A percentile compares a stretch with the other conserved stretches of the same genome.
phyloP scores from a whole-genome alignment of 345 rosid species.

The Noccaea caerulescens region DNA sequence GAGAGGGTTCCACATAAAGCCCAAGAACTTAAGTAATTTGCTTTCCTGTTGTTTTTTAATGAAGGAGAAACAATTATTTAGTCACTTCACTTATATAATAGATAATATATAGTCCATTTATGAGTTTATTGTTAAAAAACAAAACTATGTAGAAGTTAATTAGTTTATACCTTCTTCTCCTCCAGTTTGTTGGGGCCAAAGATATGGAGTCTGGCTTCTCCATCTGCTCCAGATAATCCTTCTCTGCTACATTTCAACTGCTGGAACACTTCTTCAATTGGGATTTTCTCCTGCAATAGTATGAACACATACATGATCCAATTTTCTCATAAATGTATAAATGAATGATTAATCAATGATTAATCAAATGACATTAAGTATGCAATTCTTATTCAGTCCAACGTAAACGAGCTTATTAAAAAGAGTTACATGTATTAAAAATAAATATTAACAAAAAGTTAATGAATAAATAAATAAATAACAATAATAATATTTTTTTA shows the following conservation, averaged over 20 bases:
- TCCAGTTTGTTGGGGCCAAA: conserved; percentile 94
- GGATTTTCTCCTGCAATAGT: conserved; percentile 68
- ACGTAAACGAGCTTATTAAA: not conserved
- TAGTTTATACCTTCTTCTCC: conserved; percentile 65
- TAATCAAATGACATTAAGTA: not conserved
- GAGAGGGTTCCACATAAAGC: conserved; percentile 93
- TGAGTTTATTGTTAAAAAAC: not conserved
- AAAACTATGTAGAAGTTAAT: not conserved
- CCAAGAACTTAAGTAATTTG: conserved; percentile 77
- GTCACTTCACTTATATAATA: not conserved
- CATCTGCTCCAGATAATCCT: conserved; percentile 68
- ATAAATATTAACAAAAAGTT: not conserved
- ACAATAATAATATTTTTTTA: no score
- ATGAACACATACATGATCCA: not conserved
- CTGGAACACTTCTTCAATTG: conserved; percentile 87
- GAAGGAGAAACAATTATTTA: not conserved
- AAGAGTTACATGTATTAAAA: no score
- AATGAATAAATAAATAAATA: not conserved
- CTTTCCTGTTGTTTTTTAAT: conserved; percentile 56
- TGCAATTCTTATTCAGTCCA: not conserved
- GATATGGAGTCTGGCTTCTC: conserved; percentile 70
- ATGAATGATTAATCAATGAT: not conserved
- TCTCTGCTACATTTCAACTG: conserved; percentile 77
- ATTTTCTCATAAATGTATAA: not conserved
- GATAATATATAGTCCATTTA: conserved; percentile 8